Base-by-base conservation (phyloP, 441 rosid genomes). In the Adansonia rubrostipa region DNA sequence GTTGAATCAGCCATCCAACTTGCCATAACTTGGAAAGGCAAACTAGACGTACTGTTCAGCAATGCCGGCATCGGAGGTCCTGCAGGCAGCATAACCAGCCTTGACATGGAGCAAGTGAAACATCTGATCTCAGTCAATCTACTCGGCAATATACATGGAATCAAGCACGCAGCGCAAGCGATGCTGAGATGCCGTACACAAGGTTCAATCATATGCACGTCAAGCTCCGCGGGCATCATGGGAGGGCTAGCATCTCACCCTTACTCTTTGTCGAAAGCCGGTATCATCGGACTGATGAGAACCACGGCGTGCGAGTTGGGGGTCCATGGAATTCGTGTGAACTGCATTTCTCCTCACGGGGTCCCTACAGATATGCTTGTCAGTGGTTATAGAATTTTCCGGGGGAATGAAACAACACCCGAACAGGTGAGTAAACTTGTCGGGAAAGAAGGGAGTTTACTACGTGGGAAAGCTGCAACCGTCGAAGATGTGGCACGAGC, bases 211-310 rank as follows among this genome's bases (percentile, higher is more conserved):
- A 84, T 94, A 50, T 92, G 97, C 86, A 89, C 88, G 14, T 89
- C 97, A 4, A 94, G 98, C 84, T 89, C 96, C 0, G 89, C 98
- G 0, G 96, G 87, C 4, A 28, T 89, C 42, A 86, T 92, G 90
- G 96, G 96, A 47, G 97, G 97, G 36, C 82, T 92, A n/a, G 98
- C 90, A 54, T 88, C 92, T 10, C 98, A 94, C 73, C 86, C 93
- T 2, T 92, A 92, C 82, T 81, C 93, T 0, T 74, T 85, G 66
- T 88, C 98, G 0, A 94, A 94, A 84, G 96, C 80, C 36, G 98
- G 92, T 2, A 89, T 94, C 6, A 73, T 88, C 2, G 93, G 96
- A 2, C 10, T 93, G 24, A 86, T 86, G 82, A 83, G 87, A 60
- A 92, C 91, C 73, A 61, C 88, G 0, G 95, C 97, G 0, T 92